A percentile compares a stretch with the other conserved stretches of the same genome.
These are phyloP conservation scores for Sphagnurus paluster DNA, from an alignment of 1,284 basidiomycete species.

Conservation along the genomic window DNA sequence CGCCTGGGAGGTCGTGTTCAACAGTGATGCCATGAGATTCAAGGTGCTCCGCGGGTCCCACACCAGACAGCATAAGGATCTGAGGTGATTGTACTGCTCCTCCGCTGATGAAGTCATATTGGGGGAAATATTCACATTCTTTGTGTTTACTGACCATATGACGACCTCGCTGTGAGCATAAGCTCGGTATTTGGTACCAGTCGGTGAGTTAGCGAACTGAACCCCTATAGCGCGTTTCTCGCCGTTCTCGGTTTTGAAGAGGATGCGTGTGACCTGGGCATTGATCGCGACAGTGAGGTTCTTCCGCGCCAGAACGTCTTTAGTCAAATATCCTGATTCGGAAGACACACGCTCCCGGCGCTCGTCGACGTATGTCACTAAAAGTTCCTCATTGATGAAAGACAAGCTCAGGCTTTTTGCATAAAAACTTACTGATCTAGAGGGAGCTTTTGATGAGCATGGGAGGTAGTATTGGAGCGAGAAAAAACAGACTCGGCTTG, in stretches of 20 bases:
- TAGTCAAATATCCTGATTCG: constrained; percentile 65
- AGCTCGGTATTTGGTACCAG: constrained; percentile 40
- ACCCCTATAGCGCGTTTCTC: constrained; percentile 57
- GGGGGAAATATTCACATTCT: too few species aligned
- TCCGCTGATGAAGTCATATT: too few species aligned
- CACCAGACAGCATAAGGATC: constrained; percentile 70
- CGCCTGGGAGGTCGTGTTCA: constrained; percentile 54
- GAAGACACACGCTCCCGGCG: constrained; percentile 55
- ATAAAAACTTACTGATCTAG: constrained; percentile 38
- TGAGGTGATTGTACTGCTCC: constrained; percentile 68
- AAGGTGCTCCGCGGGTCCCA: constrained; percentile 62
- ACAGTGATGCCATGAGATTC: constrained; percentile 47
- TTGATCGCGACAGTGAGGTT: constrained; percentile 61
- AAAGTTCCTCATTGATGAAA: neutral
- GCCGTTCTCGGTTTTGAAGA: constrained; percentile 51
- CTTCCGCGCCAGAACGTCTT: constrained; percentile 55
- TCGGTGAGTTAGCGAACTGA: constrained; percentile 46
- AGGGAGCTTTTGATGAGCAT: neutral
- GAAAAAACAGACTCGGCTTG: constrained; percentile 40
- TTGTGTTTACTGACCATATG: constrained; percentile 44
- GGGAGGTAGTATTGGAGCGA: neutral
- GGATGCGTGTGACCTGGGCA: constrained; percentile 52
- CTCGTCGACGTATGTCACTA: constrained; percentile 65
- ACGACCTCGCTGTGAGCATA: constrained; percentile 59
- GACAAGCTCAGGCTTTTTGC: neutral